phyloP scores from a whole-genome alignment of 768 basidiomycete species.

The Lactifluus pinguis region DNA sequence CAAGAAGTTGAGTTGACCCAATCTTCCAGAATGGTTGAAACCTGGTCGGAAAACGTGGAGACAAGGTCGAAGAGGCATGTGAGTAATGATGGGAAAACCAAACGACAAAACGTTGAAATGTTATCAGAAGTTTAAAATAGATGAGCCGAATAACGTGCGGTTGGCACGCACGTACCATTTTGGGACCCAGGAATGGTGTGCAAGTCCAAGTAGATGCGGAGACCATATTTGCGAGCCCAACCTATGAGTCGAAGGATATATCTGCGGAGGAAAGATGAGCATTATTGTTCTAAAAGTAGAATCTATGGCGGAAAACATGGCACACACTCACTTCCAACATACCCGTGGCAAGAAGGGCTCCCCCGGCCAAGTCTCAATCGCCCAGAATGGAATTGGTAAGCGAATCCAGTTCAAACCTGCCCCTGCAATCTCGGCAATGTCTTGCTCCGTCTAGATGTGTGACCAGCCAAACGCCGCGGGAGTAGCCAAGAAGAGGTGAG shows the following conservation, averaged over 20 bases:
- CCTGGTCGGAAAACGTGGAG: constrained; percentile 25
- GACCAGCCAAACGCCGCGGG: constrained; percentile 5
- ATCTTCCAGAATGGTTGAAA: constrained; percentile 52
- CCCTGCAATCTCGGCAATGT: constrained; percentile 81
- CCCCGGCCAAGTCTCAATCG: constrained; percentile 64
- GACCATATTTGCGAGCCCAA: constrained; percentile 89
- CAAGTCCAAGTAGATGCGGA: constrained; percentile 75
- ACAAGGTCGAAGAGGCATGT: not conserved
- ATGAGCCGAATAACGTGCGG: not conserved
- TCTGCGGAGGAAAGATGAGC: constrained; percentile 8
- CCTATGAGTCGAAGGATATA: constrained; percentile 69
- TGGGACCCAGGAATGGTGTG: constrained; percentile 79
- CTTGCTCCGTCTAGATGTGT: constrained; percentile 64
- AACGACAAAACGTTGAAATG: not conserved
- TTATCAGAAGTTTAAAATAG: constrained; percentile 10
- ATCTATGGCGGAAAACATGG: not conserved
- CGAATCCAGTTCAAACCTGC: constrained; percentile 86
- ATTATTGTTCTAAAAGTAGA: not conserved
- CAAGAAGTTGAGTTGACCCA: constrained; percentile 56
- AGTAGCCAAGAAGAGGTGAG: constrained; percentile 1
- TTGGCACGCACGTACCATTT: constrained; percentile 41
- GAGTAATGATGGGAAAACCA: not conserved
- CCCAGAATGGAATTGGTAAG: constrained; percentile 82
- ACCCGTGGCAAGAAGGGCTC: constrained; percentile 75
- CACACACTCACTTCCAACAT: constrained; percentile 54